Base-by-base conservation (phyloP, 805 yeast genomes). In the Priceomyces medius region DNA sequence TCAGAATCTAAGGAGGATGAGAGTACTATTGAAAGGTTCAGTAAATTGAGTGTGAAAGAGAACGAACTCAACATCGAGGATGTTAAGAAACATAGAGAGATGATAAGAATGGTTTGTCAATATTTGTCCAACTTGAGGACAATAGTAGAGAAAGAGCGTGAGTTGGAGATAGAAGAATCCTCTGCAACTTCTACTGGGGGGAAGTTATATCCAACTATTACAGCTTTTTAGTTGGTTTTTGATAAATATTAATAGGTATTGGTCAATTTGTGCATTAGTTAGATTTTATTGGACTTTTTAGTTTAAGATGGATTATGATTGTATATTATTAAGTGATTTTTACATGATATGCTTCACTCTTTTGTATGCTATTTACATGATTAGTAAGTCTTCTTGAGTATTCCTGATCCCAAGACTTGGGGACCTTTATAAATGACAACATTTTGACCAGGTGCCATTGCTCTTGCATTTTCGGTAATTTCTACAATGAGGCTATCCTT, bases 401-500 rank as follows among this genome's bases (percentile, higher is more conserved):
- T 48, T 1, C 72, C 72, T 20, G 63, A 53, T 3, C 96, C 97
- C 8, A 90, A 53, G 0, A 91, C 82, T 40, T 78, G 63, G 35
- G 81, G 82, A 1, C 74, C 77, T 31, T 75, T 63, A 59, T 90
- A 93, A 4, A 91, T 56, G 0, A 86, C 95, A 13, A 88, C 63
- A 49, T 78, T 82, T 59, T 91, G 99, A 0, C 98, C 99, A 0
- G 90, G 87, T 0, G 97, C 90, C 55, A 93, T 78, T 0, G 96
- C 97, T 37, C 88, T 64, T 24, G 77, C 77, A 21, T 66, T 59
- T 1, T 68, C 63, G 0, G 47, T 44, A 21, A 90, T 66, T 17
- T 50, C 49, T 6, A 87, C 58, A 1, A 45, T 42, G 2, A 73
- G 17, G 1, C 35, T 41, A 4, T 37, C 37, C 0, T 64, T 43